phyloP scores from a whole-genome alignment of 2,329 filamentous ascomycete species.

The Pestalotiopsis fici region DNA sequence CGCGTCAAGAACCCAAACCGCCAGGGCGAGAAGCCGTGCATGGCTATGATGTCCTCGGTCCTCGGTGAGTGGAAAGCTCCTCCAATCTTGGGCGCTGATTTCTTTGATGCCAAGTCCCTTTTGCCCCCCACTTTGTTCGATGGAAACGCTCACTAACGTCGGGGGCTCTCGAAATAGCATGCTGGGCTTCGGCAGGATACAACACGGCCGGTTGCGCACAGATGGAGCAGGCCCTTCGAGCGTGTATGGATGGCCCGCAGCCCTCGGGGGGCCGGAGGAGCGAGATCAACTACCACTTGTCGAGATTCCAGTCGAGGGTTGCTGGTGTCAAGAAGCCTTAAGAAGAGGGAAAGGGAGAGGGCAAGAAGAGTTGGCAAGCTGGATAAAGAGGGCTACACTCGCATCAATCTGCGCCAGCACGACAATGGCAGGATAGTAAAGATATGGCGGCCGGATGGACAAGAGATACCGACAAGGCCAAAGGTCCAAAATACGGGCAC shows the following conservation, averaged over 20 bases:
- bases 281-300: conserved; percentile 89
- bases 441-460: too few relatives aligned
- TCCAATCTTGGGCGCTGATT: background rate
- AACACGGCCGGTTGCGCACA: conserved; percentile 59
- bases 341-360: background rate
- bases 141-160: too few relatives aligned
- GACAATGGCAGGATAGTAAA: too few relatives aligned
- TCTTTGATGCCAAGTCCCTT: too few relatives aligned
- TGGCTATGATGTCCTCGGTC: conserved; percentile 58
- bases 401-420: too few relatives aligned
- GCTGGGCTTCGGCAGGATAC: conserved; percentile 81
- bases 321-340: conserved; percentile 42
- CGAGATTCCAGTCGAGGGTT: conserved; percentile 70
- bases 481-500: too few relatives aligned
- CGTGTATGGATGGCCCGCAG: conserved; percentile 79
- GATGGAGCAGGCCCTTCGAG: conserved; percentile 61
- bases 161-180: conserved; percentile 48
- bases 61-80: conserved; percentile 42
- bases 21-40: conserved; percentile 51
- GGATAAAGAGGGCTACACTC: too few relatives aligned
- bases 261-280: conserved; percentile 61
- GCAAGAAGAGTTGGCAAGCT: too few relatives aligned
- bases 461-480: too few relatives aligned
- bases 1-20: conserved; percentile 56
- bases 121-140: too few relatives aligned